phyloP scores from a whole-genome alignment of 306 rosid genomes.

The Rubus parviflorus region DNA sequence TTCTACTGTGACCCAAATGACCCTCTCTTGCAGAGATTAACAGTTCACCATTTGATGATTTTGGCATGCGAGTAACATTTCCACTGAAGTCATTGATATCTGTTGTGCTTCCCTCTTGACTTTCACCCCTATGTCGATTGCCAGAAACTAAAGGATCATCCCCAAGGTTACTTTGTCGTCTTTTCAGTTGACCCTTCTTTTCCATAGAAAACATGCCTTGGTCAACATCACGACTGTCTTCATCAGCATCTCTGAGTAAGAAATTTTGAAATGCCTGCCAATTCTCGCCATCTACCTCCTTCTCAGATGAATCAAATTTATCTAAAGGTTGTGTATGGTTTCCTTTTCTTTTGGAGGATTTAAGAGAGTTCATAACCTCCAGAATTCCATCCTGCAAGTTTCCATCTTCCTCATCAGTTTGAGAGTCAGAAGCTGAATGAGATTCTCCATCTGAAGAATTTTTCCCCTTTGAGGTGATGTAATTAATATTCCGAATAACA shows the following conservation, averaged over 20 bases:
- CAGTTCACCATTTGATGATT: constrained; percentile 52
- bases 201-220: constrained; percentile 59
- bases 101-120: constrained; percentile 44
- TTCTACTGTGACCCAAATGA: constrained; percentile 40
- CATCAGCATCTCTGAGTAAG: constrained; percentile 87
- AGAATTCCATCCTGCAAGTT: constrained; percentile 31
- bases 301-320: constrained; percentile 41
- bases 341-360: constrained; percentile 56
- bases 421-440: constrained; percentile 57
- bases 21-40: constrained; percentile 47
- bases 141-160: constrained; percentile 70
- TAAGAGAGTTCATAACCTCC: constrained; percentile 36
- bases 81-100: constrained; percentile 57
- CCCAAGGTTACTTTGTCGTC: constrained; percentile 42
- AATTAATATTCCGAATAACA: constrained; percentile 88
- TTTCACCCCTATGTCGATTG: constrained; percentile 45
- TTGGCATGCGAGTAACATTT: constrained; percentile 43
- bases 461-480: constrained; percentile 67
- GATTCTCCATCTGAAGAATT: constrained; percentile 67
- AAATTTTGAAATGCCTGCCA: constrained; percentile 94
- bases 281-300: constrained; percentile 64
- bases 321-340: constrained; percentile 39
- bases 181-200: constrained; percentile 44
- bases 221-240: constrained; percentile 58
- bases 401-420: constrained; percentile 58